phyloP scores from a whole-genome alignment of 108 stramenopile species.

The Skeletonema tropicum region DNA sequence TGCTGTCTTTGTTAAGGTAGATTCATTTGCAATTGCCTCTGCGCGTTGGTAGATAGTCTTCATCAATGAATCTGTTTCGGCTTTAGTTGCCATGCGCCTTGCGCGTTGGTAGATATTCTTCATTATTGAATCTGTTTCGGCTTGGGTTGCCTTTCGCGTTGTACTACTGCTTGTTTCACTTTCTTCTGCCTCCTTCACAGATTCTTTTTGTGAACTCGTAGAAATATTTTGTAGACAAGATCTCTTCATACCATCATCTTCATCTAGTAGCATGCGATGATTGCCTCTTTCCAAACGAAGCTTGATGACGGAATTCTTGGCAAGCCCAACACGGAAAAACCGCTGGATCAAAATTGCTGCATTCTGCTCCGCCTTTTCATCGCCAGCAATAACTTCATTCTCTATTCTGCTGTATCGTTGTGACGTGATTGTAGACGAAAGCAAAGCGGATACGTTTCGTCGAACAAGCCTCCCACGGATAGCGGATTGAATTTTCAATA shows the following conservation, averaged over 20 bases:
- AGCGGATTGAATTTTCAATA: background rate
- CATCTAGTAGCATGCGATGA: background rate
- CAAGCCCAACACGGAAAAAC: background rate
- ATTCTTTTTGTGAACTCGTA: background rate
- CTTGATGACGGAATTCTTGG: background rate
- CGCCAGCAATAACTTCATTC: background rate
- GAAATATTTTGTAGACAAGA: background rate
- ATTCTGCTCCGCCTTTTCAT: background rate
- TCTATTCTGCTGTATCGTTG: background rate
- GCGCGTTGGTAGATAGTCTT: constrained; percentile 33
- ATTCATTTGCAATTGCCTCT: constrained; percentile 7
- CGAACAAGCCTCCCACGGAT: background rate
- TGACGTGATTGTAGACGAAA: background rate
- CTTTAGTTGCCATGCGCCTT: background rate
- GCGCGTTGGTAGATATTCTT: too few species aligned
- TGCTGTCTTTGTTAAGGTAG: background rate
- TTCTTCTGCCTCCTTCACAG: background rate
- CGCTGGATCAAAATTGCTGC: background rate
- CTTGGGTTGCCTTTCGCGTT: background rate
- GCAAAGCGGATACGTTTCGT: background rate
- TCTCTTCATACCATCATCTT: background rate
- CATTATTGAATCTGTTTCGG: too few species aligned
- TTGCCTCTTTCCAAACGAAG: background rate
- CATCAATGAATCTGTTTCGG: constrained; percentile 4
- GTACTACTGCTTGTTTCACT: background rate